These are phyloP conservation scores for Arxiozyma heterogenica DNA, from an alignment of 1,139 yeast genomes.

Conservation along the genomic window DNA sequence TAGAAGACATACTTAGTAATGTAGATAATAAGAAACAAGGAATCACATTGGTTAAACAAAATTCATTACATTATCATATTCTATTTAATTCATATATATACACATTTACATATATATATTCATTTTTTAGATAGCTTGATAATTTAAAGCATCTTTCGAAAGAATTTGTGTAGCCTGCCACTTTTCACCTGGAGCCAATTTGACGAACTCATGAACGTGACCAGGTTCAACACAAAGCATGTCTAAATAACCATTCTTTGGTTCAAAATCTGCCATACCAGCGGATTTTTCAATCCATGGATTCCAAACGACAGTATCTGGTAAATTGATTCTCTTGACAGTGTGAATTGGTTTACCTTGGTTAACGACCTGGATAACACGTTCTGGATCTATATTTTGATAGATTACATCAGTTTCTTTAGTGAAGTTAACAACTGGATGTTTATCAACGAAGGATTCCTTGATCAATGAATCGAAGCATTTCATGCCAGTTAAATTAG, in stretches of 20 bases:
- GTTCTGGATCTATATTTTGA: conserved; percentile 46
- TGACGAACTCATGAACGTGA: conserved; percentile 58
- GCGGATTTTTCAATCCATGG: conserved; percentile 82
- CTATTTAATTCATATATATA: conserved; percentile 3
- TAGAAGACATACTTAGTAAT: too few species aligned
- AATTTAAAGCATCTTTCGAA: conserved; percentile 33
- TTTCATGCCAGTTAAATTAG: conserved; percentile 61
- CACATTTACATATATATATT: neutral
- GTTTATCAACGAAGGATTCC: conserved; percentile 56
- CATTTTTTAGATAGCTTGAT: conserved; percentile 27
- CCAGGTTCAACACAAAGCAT: conserved; percentile 98
- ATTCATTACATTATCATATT: too few species aligned
- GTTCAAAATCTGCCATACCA: conserved; percentile 80
- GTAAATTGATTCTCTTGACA: conserved; percentile 55
- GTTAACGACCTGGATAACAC: conserved; percentile 55
- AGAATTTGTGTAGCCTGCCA: conserved; percentile 65
- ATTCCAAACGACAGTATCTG: conserved; percentile 94
- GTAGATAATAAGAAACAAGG: too few species aligned
- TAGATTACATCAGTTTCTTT: conserved; percentile 84
- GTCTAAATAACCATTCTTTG: conserved; percentile 68
- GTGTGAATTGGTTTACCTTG: conserved; percentile 63
- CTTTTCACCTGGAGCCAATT: conserved; percentile 53
- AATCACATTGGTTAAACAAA: too few species aligned
- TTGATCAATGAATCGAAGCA: conserved; percentile 68
- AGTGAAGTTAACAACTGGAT: conserved; percentile 62